Evolutionary conservation across 306 rosid genomes (phyloP), one percentile per base, ranked within the genome.

Genomic region (Quercus berberidifolia): DNA sequence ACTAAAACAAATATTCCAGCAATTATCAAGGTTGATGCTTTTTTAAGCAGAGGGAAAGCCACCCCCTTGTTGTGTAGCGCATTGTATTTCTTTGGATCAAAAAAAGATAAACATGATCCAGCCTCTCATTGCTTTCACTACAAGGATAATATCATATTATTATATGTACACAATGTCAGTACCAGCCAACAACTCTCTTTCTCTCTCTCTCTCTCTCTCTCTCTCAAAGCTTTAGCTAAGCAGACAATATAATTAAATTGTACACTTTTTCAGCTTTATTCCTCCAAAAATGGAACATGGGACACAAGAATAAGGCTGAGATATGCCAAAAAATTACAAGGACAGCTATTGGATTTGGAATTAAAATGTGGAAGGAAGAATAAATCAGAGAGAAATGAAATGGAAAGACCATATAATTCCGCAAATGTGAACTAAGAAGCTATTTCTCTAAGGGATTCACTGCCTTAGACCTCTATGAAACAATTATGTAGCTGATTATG

Each of bases 401-500:
- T 26, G 64, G 71, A 69, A 43, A 80, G 80, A 82, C 75, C 55
- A 88, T 83, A 87, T 67, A 84, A 79, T 84, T 86, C 89, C 85
- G 83, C 77, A 85, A 84, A 86, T 77, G 84, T 79, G 70, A 75
- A 80, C 81, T 80, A 79, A 79, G 64, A 79, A 79, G 85, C 85
- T 87, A 81, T 82, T 69, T 85, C 83, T 84, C 85, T 81, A 75
- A 62, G 71, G 87, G 83, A 80, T 86, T 85, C 73, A 81, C 86
- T 78, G 90, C 87, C 84, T 86, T 86, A 80, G 79, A 87, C 68
- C 83, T 76, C 62, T 80, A 75, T 81, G 84, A 90, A 89, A 89
- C 86, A 83, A 83, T 87, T 90, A 82, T 80, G 84, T 78, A 76
- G 71, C 77, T 82, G 79, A 85, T 76, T 82, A 86, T 83, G 78